Evolutionary conservation across 2,329 filamentous ascomycete genomes (phyloP), one percentile per base, ranked within the genome.

Genomic region (Neonectria neomacrospora): DNA sequence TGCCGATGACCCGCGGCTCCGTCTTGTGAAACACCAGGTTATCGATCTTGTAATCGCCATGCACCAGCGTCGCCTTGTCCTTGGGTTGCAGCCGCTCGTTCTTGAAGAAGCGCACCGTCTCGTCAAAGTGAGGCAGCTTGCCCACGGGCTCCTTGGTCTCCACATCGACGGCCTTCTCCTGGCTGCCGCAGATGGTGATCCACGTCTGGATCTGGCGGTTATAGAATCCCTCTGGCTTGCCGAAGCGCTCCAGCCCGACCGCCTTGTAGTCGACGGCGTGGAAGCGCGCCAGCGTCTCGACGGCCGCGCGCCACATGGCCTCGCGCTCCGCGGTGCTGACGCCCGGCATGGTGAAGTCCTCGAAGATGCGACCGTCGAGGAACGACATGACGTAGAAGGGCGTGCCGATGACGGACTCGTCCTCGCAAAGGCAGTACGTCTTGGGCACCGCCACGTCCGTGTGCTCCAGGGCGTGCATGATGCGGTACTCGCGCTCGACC

Each of bases 351-450:
- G 90, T 83, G 45, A 94, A 91, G 79, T 98, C 93, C 74, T 95
- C 92, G 75, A 98, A 93, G 80, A 97, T 97, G 74, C 96, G 90
- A 20, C 96, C 96, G 75, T 97, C 91, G 65, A 98, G 85, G 77
- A 96, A 98, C 77, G 93, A 90, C 96, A 99, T 98, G 75, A 98
- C 90, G 81, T 99, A 98, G 79, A 98, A 99, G 6, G 94, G 88
- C 8, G 94, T 98, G 59, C 94, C 96, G 67, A 98, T 84, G 39
- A 98, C 84, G 61, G 79, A 81, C 42, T 84, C 82, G 80, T 98
- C 94, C 78, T 96, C 91, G 80, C 96, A 99, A 18, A 98, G 86
- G 73, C 90, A 91, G 77, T 93, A 91, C 11, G 93, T 88, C 77
- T 87, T 90, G 5, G 96, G 96, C 0, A 97, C 93, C 0, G 94